Conservation (phyloP, 495 filamentous ascomycete genomes). For the Aspergillus kassunensis region DNA sequence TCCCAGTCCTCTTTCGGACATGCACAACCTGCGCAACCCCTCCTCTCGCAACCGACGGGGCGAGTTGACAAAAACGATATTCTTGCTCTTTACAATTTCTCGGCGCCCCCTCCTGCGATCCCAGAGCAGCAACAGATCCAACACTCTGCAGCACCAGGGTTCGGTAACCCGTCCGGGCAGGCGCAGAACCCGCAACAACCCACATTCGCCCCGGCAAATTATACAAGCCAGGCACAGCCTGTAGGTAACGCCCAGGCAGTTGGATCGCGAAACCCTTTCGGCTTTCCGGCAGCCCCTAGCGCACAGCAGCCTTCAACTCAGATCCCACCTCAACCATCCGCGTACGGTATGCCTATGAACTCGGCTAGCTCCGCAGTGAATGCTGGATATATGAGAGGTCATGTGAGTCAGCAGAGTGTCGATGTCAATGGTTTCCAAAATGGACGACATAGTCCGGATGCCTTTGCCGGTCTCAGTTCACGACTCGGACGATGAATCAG, state of each 20-base stretch:
- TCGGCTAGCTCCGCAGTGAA: slow-evolving; percentile 13
- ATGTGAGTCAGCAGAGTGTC: slow-evolving; percentile 87
- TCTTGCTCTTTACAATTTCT: slow-evolving; percentile 78
- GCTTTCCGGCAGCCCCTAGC: slow-evolving; percentile 3
- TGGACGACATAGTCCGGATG: slow-evolving; percentile 90
- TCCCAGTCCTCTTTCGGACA: slow-evolving; percentile 28
- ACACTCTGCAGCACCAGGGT: slow-evolving; percentile 17
- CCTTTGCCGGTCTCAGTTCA: slow-evolving; percentile 91
- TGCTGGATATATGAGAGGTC: slow-evolving; percentile 35
- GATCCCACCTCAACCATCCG: slow-evolving; percentile 13
- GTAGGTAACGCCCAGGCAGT: neutral
- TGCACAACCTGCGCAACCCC: slow-evolving; percentile 34
- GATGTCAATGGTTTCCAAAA: slow-evolving; percentile 70
- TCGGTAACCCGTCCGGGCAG: slow-evolving; percentile 19
- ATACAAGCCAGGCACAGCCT: slow-evolving; percentile 23
- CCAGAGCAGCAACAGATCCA: slow-evolving; percentile 31
- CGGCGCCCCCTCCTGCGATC: slow-evolving; percentile 55
- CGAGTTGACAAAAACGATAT: slow-evolving; percentile 77
- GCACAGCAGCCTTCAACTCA: slow-evolving; percentile 14
- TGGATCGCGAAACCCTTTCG: slow-evolving; percentile 41
- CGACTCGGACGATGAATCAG: slow-evolving; percentile 30
- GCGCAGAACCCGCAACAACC: slow-evolving; percentile 22
- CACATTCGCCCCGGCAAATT: slow-evolving; percentile 25
- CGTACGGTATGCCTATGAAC: slow-evolving; percentile 15
- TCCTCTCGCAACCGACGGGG: slow-evolving; percentile 39